Percentiles rank a stretch among this genome's conserved stretches.
Conservation (phyloP, 495 filamentous ascomycete genomes). For the Penicillium robsamsonii region DNA sequence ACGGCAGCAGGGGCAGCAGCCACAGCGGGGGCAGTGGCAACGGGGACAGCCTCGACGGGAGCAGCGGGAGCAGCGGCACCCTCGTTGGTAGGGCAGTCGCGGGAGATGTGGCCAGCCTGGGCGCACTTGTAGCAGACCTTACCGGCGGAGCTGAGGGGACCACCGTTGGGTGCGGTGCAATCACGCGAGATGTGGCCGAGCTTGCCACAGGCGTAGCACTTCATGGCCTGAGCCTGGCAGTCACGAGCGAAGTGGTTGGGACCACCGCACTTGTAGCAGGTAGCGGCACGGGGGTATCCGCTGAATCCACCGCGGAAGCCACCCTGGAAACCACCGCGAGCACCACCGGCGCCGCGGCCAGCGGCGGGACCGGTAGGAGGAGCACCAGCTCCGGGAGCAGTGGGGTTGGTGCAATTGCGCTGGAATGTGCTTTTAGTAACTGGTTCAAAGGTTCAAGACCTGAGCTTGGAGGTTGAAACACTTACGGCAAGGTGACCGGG, state of each 20-base stretch:
- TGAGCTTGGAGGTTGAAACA: neutral
- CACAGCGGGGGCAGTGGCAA: slow-evolving; percentile 37
- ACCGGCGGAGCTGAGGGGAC: slow-evolving; percentile 88
- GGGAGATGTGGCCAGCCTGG: slow-evolving; percentile 92
- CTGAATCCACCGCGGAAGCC: slow-evolving; percentile 66
- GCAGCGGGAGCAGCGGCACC: slow-evolving; percentile 36
- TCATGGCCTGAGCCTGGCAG: slow-evolving; percentile 99
- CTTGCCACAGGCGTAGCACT: slow-evolving; percentile 99
- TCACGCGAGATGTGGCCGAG: slow-evolving; percentile 97
- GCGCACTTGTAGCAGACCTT: slow-evolving; percentile 99
- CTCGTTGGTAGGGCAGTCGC: slow-evolving; percentile 76
- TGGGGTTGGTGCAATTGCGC: slow-evolving; percentile 80
- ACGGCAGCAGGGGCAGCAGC: slow-evolving; percentile 38
- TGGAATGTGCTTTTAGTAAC: slow-evolving; percentile 30
- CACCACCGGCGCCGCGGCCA: slow-evolving; percentile 30
- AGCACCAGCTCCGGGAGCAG: slow-evolving; percentile 48
- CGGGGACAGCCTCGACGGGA: slow-evolving; percentile 8
- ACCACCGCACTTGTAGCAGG: slow-evolving; percentile 99
- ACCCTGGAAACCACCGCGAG: slow-evolving; percentile 68
- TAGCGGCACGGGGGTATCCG: slow-evolving; percentile 73
- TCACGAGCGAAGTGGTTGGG: slow-evolving; percentile 99
- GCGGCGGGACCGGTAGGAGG: slow-evolving; percentile 61
- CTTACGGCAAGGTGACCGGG: slow-evolving; percentile 83
- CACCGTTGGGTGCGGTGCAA: slow-evolving; percentile 96
- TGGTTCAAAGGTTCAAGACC: neutral